Evolutionary conservation across 2,329 filamentous ascomycete genomes (phyloP).

Genomic region (Penicillium expansum): DNA sequence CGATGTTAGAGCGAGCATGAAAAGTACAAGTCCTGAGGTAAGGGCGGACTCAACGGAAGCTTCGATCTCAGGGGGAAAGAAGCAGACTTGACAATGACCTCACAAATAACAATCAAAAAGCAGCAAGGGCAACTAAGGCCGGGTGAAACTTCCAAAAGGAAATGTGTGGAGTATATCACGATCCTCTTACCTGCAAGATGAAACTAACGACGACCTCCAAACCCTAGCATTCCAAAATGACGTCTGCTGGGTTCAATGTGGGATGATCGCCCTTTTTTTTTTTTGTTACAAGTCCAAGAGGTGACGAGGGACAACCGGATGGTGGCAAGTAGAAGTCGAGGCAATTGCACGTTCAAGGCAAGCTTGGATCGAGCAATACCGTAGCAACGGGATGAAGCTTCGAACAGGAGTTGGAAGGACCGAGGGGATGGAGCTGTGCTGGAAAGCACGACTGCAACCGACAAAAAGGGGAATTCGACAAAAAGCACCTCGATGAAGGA

Average conservation of each 20-base stretch:
- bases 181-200: slow-evolving; percentile 26
- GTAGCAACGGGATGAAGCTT: slow-evolving; percentile 19
- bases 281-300: slow-evolving; percentile 20
- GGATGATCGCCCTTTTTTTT: slow-evolving; percentile 17
- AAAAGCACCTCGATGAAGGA: slow-evolving; percentile 11
- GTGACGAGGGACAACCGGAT: slow-evolving; percentile 7
- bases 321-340: slow-evolving; percentile 10
- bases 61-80: slow-evolving; percentile 7
- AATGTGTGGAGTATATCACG: not conserved
- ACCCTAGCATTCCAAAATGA: slow-evolving; percentile 29
- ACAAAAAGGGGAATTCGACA: slow-evolving; percentile 9
- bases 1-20: slow-evolving; percentile 4
- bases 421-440: slow-evolving; percentile 14
- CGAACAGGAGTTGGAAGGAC: slow-evolving; percentile 23
- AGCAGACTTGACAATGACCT: slow-evolving; percentile 6
- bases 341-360: slow-evolving; percentile 16
- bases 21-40: slow-evolving; percentile 15
- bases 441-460: slow-evolving; percentile 12
- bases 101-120: not conserved
- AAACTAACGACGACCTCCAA: slow-evolving; percentile 20
- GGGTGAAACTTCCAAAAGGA: not conserved
- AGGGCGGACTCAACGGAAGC: slow-evolving; percentile 20
- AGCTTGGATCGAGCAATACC: slow-evolving; percentile 13
- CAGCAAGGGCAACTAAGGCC: not conserved
- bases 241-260: slow-evolving; percentile 25